A percentile compares a stretch with the other conserved stretches of the same genome.
phyloP scores from a whole-genome alignment of 108 stramenopile species.

The Schizochytrium sp. region DNA sequence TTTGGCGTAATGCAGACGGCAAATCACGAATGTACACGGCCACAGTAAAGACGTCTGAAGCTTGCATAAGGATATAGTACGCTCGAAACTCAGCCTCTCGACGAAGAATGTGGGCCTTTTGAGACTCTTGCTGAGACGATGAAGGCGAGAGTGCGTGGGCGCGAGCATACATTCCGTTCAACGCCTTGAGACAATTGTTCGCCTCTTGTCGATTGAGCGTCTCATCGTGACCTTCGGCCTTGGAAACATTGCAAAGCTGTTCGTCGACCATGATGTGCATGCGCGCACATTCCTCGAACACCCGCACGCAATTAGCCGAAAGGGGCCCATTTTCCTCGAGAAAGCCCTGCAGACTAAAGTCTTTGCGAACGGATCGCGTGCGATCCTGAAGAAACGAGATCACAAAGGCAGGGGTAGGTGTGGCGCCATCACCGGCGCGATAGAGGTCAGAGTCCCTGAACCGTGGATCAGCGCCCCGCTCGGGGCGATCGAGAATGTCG shows the following conservation, averaged over 20 bases:
- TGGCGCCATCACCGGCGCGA: neutral
- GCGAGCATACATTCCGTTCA: neutral
- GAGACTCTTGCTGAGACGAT: neutral
- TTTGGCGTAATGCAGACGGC: neutral
- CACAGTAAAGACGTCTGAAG: neutral
- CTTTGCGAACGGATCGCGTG: constrained; percentile 11
- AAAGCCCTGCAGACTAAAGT: neutral
- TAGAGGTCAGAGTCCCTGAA: neutral
- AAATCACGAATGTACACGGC: neutral
- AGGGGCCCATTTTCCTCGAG: neutral
- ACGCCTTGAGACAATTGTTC: neutral
- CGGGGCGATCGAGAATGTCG: neutral
- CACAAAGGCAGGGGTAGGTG: neutral
- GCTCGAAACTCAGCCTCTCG: neutral
- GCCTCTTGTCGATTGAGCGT: neutral
- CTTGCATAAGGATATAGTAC: neutral
- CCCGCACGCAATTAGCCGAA: neutral
- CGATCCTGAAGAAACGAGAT: neutral
- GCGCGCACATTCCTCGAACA: neutral
- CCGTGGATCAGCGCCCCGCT: neutral
- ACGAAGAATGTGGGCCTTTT: neutral
- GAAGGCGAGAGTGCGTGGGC: neutral
- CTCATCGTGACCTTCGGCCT: constrained; percentile 12
- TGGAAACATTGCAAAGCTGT: neutral
- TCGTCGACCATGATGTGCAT: constrained; percentile 15